phyloP scores from a whole-genome alignment of 331 rosid genomes.

The Phaseolus coccineus region DNA sequence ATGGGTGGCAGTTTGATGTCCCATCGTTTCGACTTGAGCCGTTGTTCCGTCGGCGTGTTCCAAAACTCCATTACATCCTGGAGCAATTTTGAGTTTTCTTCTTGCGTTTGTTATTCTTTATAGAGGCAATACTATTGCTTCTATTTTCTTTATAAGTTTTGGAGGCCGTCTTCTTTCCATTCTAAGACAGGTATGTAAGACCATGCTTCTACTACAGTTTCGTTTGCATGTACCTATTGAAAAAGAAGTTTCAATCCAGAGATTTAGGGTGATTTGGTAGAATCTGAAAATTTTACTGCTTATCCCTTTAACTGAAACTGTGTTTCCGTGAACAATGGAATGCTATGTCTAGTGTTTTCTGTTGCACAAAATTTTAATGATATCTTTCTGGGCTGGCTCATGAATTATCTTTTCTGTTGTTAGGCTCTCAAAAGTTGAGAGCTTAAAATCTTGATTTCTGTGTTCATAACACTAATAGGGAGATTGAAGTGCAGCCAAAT shows the following conservation, averaged over 20 bases:
- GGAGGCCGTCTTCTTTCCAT: constrained; percentile 46
- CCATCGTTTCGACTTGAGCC: constrained; percentile 98
- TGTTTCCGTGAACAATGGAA: constrained; percentile 23
- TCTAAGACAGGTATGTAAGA: constrained; percentile 44
- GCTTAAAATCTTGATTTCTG: constrained; percentile 2
- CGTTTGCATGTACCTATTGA: constrained; percentile 29
- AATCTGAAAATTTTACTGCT: constrained; percentile 23
- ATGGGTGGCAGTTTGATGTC: constrained; percentile 94
- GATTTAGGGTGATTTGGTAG: constrained; percentile 13
- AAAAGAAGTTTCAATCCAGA: constrained; percentile 34
- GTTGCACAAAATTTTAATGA: not conserved
- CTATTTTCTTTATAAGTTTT: constrained; percentile 42
- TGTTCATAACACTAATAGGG: constrained; percentile 8
- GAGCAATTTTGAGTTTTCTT: constrained; percentile 64
- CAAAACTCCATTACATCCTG: constrained; percentile 80
- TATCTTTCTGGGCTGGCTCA: not conserved
- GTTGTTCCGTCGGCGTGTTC: constrained; percentile 89
- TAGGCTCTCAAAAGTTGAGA: constrained; percentile 29
- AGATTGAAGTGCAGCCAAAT: not conserved
- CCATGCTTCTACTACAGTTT: constrained; percentile 10
- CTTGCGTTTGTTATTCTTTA: constrained; percentile 44
- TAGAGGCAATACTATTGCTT: constrained; percentile 52
- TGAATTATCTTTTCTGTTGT: not conserved
- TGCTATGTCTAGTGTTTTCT: constrained; percentile 15
- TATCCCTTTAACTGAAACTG: constrained; percentile 19